These are phyloP conservation scores for Gossypium rotundifolium DNA, from an alignment of 345 rosid species.

Conservation along the genomic window DNA sequence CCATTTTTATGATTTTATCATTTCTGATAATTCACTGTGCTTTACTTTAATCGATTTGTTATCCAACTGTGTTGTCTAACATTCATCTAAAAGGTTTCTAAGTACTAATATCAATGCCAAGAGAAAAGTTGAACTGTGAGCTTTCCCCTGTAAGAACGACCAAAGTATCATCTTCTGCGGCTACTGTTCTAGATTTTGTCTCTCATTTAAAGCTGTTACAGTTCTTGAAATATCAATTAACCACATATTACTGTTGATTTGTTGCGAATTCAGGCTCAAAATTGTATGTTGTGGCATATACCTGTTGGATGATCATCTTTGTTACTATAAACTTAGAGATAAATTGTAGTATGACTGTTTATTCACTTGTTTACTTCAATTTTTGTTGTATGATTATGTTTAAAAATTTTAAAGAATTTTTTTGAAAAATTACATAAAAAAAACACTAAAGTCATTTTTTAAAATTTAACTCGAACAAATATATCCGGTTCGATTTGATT, in stretches of 20 bases:
- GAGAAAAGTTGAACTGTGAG: neutral
- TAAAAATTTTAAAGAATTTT: too few relatives aligned
- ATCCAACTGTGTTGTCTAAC: neutral
- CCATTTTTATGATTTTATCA: neutral
- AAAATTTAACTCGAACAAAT: too few relatives aligned
- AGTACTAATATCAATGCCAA: neutral
- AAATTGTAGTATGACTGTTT: too few relatives aligned
- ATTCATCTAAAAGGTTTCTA: neutral
- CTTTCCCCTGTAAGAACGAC: neutral
- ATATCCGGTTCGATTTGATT: too few relatives aligned
- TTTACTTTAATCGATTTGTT: neutral
- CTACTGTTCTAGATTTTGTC: neutral
- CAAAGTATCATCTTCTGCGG: neutral
- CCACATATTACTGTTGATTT: too few relatives aligned
- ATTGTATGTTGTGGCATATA: neutral
- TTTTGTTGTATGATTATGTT: too few relatives aligned
- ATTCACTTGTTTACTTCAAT: too few relatives aligned
- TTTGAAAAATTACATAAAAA: too few relatives aligned
- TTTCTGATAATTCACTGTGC: slow-evolving; percentile 8
- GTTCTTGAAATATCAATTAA: neutral
- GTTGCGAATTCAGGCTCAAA: neutral
- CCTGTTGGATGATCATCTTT: neutral
- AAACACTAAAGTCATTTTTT: too few relatives aligned
- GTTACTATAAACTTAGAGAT: neutral
- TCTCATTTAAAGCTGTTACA: neutral